phyloP scores from a whole-genome alignment of 1,139 yeast genomes.

The Geotrichum fermentans region DNA sequence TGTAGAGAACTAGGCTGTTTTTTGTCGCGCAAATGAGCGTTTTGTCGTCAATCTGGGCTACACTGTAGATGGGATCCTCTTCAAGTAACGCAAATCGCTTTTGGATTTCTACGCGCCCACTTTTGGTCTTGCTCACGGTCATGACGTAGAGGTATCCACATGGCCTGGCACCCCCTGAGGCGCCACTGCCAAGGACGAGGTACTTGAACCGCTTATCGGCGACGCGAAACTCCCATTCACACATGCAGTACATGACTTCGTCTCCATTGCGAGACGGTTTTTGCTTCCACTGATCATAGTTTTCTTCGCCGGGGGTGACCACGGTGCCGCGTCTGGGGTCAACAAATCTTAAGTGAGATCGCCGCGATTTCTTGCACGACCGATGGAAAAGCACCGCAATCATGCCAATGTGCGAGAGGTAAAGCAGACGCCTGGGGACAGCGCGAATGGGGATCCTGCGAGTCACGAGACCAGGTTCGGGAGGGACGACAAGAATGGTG shows the following conservation, averaged over 20 bases:
- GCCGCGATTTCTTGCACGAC: conserved; percentile 7
- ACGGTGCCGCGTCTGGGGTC: conserved; percentile 8
- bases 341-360: conserved; percentile 10
- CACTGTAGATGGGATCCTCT: conserved; percentile 7
- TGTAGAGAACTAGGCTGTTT: conserved; percentile 3
- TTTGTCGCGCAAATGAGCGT: conserved; percentile 13
- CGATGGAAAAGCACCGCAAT: conserved; percentile 12
- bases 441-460: conserved; percentile 10
- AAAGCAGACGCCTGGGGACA: conserved; percentile 8
- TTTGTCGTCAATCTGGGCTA: conserved; percentile 15
- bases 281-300: conserved; percentile 15
- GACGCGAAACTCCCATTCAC: conserved; percentile 14
- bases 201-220: conserved; percentile 15
- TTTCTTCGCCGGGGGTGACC: conserved; percentile 9
- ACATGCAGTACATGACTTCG: conserved; percentile 9
- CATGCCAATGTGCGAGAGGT: conserved; percentile 12
- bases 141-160: conserved; percentile 14
- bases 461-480: background rate
- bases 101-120: conserved; percentile 11
- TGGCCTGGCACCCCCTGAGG: background rate
- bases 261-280: conserved; percentile 1
- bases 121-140: conserved; percentile 8
- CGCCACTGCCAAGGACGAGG: conserved; percentile 15
- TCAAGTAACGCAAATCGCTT: conserved; percentile 13
- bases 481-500: conserved; percentile 5